Evolutionary conservation across 257 asterid genomes (phyloP).

Genomic region (Forsythia viridissima): DNA sequence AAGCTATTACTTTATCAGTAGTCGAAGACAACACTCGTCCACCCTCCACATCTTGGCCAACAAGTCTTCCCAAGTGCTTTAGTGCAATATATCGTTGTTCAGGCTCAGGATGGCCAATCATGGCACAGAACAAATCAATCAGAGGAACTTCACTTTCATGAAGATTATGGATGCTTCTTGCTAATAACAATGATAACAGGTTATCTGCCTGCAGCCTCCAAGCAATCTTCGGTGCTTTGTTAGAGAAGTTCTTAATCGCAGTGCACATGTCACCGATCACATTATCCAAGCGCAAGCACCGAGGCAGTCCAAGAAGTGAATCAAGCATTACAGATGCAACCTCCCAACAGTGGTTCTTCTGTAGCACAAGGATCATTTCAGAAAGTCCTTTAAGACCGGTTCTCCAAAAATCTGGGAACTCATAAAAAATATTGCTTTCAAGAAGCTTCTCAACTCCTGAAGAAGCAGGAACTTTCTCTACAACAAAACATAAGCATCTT

Average conservation of each 20-base stretch:
- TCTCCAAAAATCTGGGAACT: constrained; percentile 47
- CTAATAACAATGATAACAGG: constrained; percentile 58
- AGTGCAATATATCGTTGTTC: constrained; percentile 88
- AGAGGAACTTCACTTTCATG: constrained; percentile 57
- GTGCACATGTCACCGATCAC: constrained; percentile 53
- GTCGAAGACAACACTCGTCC: constrained; percentile 44
- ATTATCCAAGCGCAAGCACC: constrained; percentile 50
- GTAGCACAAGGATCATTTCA: constrained; percentile 61
- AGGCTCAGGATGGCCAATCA: constrained; percentile 93
- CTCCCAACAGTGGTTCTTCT: constrained; percentile 78
- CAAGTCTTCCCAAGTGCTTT: constrained; percentile 76
- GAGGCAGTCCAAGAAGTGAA: constrained; percentile 68
- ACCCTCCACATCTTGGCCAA: constrained; percentile 58
- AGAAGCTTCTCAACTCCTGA: constrained; percentile 39
- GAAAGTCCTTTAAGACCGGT: constrained; percentile 65
- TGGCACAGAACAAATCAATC: constrained; percentile 60
- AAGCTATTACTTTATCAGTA: constrained; percentile 31
- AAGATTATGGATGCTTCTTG: constrained; percentile 56
- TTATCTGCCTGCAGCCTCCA: constrained; percentile 84
- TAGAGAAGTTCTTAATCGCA: constrained; percentile 61
- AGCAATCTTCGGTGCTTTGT: constrained; percentile 69
- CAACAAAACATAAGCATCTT: constrained; percentile 49
- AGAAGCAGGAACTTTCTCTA: constrained; percentile 36
- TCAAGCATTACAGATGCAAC: constrained; percentile 74
- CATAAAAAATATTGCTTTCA: constrained; percentile 32